Base-by-base conservation (phyloP, 1,139 yeast genomes). In the Scheffersomyces illinoinensis region DNA sequence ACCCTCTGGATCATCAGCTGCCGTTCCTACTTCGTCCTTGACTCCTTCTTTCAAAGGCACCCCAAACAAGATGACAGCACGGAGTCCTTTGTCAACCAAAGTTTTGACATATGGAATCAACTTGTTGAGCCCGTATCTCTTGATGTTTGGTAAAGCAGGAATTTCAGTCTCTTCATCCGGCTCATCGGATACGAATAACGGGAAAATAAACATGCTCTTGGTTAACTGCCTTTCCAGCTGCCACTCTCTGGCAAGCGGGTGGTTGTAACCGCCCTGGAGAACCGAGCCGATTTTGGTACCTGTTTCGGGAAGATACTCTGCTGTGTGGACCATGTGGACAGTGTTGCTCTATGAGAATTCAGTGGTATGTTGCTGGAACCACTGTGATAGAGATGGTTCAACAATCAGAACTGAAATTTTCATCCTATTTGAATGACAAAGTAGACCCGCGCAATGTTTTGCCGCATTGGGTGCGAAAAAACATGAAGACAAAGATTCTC, bases 1-100 rank as follows among this genome's bases (percentile, higher is more conserved):
- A 0, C 99, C 98, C 48, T 91, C 83, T 52, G 98, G 98, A 74
- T 93, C 97, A 73, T 95, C 99, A 1, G 99, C 99, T 52, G 93
- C 86, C 2, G 97, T 85, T 19, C 98, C 99, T 54, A 81, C 81
- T 8, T 83, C 80, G 72, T 95, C 99, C 71, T 95, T 95, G 52
- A 79, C 85, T 2, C 90, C 91, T 6, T 83, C 87, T 57, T 85
- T 84, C 68, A 91, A 75, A 3, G 97, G 95, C 14, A 96, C 98
- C 26, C 99, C 99, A 74, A 95, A 95, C 61, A 95, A 78, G 58
- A 95, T 90, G 14, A 95, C 98, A 1, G 97, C 83, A 62, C 85
- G 82, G 56, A 96, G 81, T 0, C 99, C 99, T 72, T 93, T 93
- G 14, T 79, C 82, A 18, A 93, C 90, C 56, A 96, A 81, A 0